Evolutionary conservation across 345 rosid species (phyloP).

Genomic region (Boechera retrofracta): DNA sequence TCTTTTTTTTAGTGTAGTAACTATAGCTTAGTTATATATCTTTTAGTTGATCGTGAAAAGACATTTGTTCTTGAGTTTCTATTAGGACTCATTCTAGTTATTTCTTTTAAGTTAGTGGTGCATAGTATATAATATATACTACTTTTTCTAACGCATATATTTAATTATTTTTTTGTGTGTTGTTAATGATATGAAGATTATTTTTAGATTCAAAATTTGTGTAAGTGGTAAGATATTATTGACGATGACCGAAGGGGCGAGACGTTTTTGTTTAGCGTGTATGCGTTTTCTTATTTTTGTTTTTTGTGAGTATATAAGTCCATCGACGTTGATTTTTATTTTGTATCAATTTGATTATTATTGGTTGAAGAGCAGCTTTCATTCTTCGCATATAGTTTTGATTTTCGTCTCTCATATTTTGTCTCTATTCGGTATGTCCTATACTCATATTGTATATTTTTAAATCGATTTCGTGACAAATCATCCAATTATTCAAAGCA

Average conservation of each 20-base stretch:
- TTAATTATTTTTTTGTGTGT: too few relatives aligned
- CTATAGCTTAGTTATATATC: neutral
- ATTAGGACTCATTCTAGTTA: neutral
- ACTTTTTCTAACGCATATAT: neutral
- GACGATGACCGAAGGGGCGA: neutral
- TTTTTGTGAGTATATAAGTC: neutral
- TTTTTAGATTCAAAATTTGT: neutral
- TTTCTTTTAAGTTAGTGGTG: neutral
- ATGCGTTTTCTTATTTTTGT: neutral
- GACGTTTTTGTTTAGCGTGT: slow-evolving; percentile 4
- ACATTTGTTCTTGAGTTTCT: slow-evolving; percentile 6
- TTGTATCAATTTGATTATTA: slow-evolving; percentile 30
- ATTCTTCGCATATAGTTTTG: slow-evolving; percentile 11
- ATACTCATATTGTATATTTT: neutral
- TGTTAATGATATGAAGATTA: neutral
- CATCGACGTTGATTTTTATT: slow-evolving; percentile 11
- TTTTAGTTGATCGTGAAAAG: slow-evolving; percentile 18
- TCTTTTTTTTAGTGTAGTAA: neutral
- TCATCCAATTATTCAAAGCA: slow-evolving; percentile 30
- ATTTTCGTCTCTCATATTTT: slow-evolving; percentile 28
- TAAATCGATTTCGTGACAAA: slow-evolving; percentile 32
- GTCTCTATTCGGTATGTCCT: slow-evolving; percentile 16
- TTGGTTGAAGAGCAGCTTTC: slow-evolving; percentile 35
- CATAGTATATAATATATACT: neutral
- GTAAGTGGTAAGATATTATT: neutral